Evolutionary conservation across 148 eudicot genomes (phyloP), one percentile per base, ranked within the genome.

Genomic region (Vaccinium darrowii): DNA sequence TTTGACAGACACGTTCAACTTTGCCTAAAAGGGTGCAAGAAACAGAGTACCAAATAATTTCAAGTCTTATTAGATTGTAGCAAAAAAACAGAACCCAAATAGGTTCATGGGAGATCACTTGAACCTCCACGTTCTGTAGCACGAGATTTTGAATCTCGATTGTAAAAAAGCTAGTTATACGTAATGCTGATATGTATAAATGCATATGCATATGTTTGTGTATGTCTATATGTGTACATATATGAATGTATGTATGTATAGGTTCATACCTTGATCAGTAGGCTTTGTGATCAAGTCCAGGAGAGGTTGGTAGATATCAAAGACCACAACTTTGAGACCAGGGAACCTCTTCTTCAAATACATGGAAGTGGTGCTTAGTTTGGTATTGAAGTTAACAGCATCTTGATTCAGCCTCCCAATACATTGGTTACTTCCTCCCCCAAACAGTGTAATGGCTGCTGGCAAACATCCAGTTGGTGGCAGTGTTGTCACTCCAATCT

Each of bases 391-490:
- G 9, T 90, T 84, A 60, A 83, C 52, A 1, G 99, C 94, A 79
- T 94, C 99, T 72, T 84, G 82, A 81, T 96, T 96, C 80, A 94
- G 86, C 86, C 90, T 92, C 50, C 84, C 84, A 16, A 94, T 90
- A 69, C 98, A 94, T 84, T 91, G 84, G 90, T 96, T 94, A 86
- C 85, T 91, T 79, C 95, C 94, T 50, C 71, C 81, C 13, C 95
- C 95, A 72, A 88, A 93, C 18, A 94, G 79, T 11, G 98, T 96
- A 56, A 96, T 92, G 65, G 99, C 95, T 81, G 97, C 97, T 8
- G 99, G 99, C 90, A 96, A 90, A 88, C 99, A 96, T 60, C 98
- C 99, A 50, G 90, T 87, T 53, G 98, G 98, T 57, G 99, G 98
- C 83, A 96, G 89, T 47, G 84, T 90, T 75, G 97, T 92, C 16